phyloP scores from a whole-genome alignment of 148 eudicot species.

The Cornus suecica region DNA sequence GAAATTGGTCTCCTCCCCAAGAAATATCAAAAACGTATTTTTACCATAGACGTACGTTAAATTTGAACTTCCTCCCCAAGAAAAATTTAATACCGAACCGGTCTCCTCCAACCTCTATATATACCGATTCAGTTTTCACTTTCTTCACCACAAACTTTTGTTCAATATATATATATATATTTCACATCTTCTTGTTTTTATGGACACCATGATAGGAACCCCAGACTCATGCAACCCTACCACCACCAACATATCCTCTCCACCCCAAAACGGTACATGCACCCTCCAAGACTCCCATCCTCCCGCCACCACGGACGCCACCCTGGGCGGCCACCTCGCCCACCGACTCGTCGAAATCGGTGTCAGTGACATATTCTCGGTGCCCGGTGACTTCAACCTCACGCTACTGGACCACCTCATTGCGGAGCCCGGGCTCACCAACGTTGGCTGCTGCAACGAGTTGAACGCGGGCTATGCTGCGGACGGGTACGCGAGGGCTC shows the following conservation, averaged over 20 bases:
- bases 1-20: no score
- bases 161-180: no score
- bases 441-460: constrained; percentile 18
- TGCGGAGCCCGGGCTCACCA: constrained; percentile 28
- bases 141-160: no score
- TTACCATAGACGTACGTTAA: no score
- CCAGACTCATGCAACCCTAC: neutral
- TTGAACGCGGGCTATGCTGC: constrained; percentile 16
- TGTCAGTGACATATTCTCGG: constrained; percentile 16
- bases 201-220: constrained; percentile 8
- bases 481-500: constrained; percentile 18
- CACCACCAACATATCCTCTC: neutral
- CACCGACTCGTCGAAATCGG: constrained; percentile 12
- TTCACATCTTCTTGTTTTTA: no score
- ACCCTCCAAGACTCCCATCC: neutral
- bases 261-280: neutral
- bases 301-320: neutral
- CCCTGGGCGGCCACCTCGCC: constrained; percentile 19
- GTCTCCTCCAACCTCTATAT: no score
- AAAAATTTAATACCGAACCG: no score
- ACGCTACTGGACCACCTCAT: constrained; percentile 31
- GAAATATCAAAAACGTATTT: no score
- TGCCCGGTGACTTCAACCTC: constrained; percentile 25
- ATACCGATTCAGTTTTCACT: no score
- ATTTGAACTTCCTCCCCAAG: no score